Conservation (phyloP, 2,329 filamentous ascomycete genomes). For the Aspergillus glaucus region DNA sequence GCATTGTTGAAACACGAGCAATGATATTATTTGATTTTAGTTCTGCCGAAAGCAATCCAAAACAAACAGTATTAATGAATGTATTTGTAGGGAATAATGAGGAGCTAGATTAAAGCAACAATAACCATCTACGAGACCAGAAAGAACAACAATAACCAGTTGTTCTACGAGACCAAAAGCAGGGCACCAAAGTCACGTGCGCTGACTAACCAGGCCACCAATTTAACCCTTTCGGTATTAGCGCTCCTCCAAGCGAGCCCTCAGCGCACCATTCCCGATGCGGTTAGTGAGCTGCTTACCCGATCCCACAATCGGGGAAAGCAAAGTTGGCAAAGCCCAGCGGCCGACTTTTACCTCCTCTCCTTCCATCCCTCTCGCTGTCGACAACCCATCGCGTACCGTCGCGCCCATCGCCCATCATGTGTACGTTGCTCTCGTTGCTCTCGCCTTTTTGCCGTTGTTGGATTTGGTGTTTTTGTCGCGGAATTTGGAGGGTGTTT, state of each 20-base stretch:
- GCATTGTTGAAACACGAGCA: too few species aligned
- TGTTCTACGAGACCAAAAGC: background rate
- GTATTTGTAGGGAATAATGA: too few species aligned
- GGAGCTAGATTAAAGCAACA: too few species aligned
- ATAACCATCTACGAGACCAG: too few species aligned
- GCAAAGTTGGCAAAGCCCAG: constrained; percentile 24
- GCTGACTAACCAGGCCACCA: background rate
- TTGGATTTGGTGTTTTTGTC: constrained; percentile 3
- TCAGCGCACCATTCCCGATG: constrained; percentile 19
- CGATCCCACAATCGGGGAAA: constrained; percentile 34
- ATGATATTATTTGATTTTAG: too few species aligned
- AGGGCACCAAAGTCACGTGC: background rate
- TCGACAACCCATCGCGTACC: constrained; percentile 37
- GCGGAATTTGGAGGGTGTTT: background rate
- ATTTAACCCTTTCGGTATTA: constrained; percentile 13
- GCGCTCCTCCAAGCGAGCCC: constrained; percentile 30
- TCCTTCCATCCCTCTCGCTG: constrained; percentile 33
- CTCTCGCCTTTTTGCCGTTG: background rate
- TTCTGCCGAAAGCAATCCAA: too few species aligned
- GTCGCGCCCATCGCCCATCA: constrained; percentile 42
- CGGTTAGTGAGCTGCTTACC: constrained; percentile 29
- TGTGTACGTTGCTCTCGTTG: constrained; percentile 37
- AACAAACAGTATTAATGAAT: too few species aligned
- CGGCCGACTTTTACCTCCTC: constrained; percentile 27
- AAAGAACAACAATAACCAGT: too few species aligned